phyloP scores from a whole-genome alignment of 495 filamentous ascomycete species.

The Aspergillus baeticus region DNA sequence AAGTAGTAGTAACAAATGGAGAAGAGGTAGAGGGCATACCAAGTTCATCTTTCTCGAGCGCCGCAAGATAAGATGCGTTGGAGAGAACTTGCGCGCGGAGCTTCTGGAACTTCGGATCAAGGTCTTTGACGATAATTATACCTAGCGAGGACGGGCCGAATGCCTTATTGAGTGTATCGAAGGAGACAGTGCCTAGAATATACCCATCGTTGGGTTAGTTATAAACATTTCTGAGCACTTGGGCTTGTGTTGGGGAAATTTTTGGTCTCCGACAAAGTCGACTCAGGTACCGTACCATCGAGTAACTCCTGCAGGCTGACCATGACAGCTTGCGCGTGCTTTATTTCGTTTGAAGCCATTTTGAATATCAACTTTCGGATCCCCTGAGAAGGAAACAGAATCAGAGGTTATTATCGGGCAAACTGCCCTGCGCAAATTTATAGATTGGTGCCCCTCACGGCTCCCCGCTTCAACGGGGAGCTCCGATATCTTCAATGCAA shows the following conservation, averaged over 20 bases:
- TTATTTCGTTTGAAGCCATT: slow-evolving; percentile 21
- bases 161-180: slow-evolving; percentile 73
- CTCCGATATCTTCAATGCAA: slow-evolving; percentile 10
- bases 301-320: slow-evolving; percentile 55
- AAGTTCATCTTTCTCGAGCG: slow-evolving; percentile 69
- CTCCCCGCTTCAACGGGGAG: slow-evolving; percentile 13
- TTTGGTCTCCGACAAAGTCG: not conserved
- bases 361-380: not conserved
- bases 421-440: not conserved
- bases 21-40: slow-evolving; percentile 46
- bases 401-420: not conserved
- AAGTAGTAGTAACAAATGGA: not conserved
- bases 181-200: slow-evolving; percentile 64
- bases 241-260: not conserved
- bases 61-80: slow-evolving; percentile 85
- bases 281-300: slow-evolving; percentile 19
- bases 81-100: slow-evolving; percentile 75
- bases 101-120: slow-evolving; percentile 65
- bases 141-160: slow-evolving; percentile 92
- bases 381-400: not conserved
- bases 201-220: not conserved
- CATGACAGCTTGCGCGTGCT: slow-evolving; percentile 47
- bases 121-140: slow-evolving; percentile 86
- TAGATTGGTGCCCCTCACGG: slow-evolving; percentile 1
- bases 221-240: too few relatives aligned